These are phyloP conservation scores for Hypoxylon sp. DNA, from an alignment of 2,329 filamentous ascomycete genomes.

Conservation along the genomic window DNA sequence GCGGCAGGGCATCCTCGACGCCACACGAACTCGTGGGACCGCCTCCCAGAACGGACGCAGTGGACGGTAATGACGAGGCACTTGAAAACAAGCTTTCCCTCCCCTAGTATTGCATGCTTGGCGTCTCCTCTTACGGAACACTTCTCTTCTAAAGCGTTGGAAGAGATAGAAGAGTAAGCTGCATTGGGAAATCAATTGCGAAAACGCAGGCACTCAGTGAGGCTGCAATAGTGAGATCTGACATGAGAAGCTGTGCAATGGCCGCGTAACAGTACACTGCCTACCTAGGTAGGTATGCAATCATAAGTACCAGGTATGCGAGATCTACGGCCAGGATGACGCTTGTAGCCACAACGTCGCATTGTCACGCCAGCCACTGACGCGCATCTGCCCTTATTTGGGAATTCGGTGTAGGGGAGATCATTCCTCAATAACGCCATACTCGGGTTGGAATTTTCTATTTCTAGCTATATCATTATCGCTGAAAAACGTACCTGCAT, in stretches of 20 bases:
- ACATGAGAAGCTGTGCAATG: conserved; percentile 9
- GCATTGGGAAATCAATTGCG: conserved; percentile 15
- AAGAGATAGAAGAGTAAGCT: neutral
- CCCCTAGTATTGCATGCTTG: conserved; percentile 9
- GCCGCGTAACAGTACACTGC: conserved; percentile 2
- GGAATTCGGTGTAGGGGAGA: conserved; percentile 1
- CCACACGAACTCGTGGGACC: neutral
- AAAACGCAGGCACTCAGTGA: no score
- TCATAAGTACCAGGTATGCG: conserved; percentile 1
- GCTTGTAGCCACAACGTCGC: conserved; percentile 18
- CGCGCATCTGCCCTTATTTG: conserved; percentile 9
- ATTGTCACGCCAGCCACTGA: conserved; percentile 29
- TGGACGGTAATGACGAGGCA: neutral
- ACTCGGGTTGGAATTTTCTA: conserved; percentile 11
- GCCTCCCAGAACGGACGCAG: neutral
- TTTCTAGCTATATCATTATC: conserved; percentile 10
- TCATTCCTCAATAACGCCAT: conserved; percentile 9
- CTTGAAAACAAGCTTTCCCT: conserved; percentile 28
- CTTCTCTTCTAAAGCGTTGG: neutral
- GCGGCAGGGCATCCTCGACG: conserved; percentile 4
- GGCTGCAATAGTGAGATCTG: conserved; percentile 7
- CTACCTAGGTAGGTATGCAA: neutral
- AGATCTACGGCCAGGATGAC: conserved; percentile 30
- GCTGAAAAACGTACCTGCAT: conserved; percentile 19
- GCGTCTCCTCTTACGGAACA: conserved; percentile 19